Evolutionary conservation across 2,329 filamentous ascomycete genomes (phyloP).

Genomic region (Trematosphaeria pertusa): DNA sequence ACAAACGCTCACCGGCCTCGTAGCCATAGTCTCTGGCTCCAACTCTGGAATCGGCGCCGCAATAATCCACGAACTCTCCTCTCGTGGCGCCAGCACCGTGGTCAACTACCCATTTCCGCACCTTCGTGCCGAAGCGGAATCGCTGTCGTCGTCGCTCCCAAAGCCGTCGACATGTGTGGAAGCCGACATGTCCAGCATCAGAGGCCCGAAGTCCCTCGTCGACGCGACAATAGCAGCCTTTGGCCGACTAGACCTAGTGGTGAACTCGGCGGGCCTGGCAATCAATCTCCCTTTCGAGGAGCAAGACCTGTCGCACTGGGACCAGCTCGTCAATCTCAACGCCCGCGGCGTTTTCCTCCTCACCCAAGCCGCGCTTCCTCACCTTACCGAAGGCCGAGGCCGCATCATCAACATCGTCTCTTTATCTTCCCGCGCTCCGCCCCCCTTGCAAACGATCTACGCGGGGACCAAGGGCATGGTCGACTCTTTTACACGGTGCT

Average conservation of each 20-base stretch:
- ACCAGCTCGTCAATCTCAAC: conserved; percentile 53
- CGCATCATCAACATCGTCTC: conserved; percentile 56
- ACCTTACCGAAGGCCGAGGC: conserved; percentile 45
- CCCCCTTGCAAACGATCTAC: conserved; percentile 55
- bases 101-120: conserved; percentile 57
- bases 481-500: conserved; percentile 55
- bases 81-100: conserved; percentile 52
- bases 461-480: conserved; percentile 60
- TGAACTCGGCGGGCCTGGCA: conserved; percentile 48
- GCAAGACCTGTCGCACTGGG: conserved; percentile 50
- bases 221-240: conserved; percentile 4
- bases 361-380: conserved; percentile 48
- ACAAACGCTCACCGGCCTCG: conserved; percentile 22
- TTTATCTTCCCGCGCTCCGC: conserved; percentile 45
- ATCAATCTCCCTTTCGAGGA: conserved; percentile 49
- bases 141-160: conserved; percentile 34
- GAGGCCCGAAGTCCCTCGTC: conserved; percentile 13
- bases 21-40: conserved; percentile 54
- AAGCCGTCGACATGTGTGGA: conserved; percentile 48
- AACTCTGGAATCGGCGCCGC: conserved; percentile 53
- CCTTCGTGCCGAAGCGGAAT: conserved; percentile 38
- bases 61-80: conserved; percentile 52
- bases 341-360: conserved; percentile 52
- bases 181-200: conserved; percentile 43
- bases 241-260: conserved; percentile 48